These are phyloP conservation scores for Evernia prunastri DNA, from an alignment of 495 filamentous ascomycete species.

Conservation along the genomic window DNA sequence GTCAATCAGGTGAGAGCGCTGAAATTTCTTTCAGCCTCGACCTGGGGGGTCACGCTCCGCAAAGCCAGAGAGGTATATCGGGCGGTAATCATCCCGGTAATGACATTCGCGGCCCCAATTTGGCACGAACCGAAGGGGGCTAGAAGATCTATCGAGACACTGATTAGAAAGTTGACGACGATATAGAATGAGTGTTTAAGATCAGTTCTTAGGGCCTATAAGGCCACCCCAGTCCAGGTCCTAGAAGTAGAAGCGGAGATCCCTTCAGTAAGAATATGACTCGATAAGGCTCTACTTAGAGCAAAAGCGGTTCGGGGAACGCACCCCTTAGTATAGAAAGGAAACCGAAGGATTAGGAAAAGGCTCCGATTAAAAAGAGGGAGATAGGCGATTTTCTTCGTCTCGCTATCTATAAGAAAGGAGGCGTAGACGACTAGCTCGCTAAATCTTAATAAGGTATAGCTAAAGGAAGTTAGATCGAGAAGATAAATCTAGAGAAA, in stretches of 20 bases:
- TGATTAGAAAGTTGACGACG: background rate
- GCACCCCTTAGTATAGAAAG: background rate
- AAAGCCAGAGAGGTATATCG: slow-evolving; percentile 9
- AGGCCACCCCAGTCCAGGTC: background rate
- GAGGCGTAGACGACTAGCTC: too few species aligned
- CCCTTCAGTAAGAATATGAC: background rate
- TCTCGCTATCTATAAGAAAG: too few species aligned
- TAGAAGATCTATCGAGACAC: background rate
- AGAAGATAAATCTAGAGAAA: too few species aligned
- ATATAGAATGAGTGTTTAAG: slow-evolving; percentile 15
- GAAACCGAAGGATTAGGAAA: background rate
- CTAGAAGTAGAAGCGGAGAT: slow-evolving; percentile 4
- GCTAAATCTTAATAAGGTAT: too few species aligned
- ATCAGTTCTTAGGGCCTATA: background rate
- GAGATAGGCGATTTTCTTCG: too few species aligned
- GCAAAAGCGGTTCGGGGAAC: background rate
- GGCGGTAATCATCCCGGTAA: background rate
- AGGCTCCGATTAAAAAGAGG: background rate
- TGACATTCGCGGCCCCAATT: background rate
- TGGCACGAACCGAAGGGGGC: background rate
- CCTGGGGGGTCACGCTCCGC: slow-evolving; percentile 10
- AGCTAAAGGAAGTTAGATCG: too few species aligned
- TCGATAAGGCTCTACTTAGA: background rate
- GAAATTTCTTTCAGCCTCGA: slow-evolving; percentile 5
- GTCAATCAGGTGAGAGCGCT: background rate